These are phyloP conservation scores for Sordariomycetes sp. DNA, from an alignment of 2,329 filamentous ascomycete genomes.

Conservation along the genomic window DNA sequence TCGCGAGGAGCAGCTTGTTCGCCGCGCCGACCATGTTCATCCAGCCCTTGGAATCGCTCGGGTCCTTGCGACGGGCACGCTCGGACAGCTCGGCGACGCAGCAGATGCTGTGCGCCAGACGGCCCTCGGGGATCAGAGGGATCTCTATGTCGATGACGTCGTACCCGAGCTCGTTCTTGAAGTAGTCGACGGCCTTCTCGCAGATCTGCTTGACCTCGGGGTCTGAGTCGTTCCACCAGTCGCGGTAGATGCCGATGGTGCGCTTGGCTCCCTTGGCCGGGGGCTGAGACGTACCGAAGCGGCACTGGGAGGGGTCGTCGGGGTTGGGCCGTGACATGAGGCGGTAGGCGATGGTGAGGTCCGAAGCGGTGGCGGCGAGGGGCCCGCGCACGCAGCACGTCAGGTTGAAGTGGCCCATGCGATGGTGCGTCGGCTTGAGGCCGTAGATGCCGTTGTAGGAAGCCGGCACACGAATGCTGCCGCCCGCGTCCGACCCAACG, in stretches of 20 bases:
- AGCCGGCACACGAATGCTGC: conserved; percentile 64
- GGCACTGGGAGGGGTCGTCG: conserved; percentile 45
- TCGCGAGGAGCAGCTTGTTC: conserved; percentile 61
- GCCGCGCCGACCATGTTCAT: conserved; percentile 50
- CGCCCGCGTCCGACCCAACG: conserved; percentile 68
- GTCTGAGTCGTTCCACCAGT: conserved; percentile 41
- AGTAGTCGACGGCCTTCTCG: conserved; percentile 50
- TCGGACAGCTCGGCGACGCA: conserved; percentile 65
- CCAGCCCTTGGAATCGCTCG: conserved; percentile 31
- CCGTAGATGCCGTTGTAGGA: conserved; percentile 75
- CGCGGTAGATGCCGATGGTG: conserved; percentile 62
- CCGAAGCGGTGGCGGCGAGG: conserved; percentile 64
- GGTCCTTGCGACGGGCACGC: conserved; percentile 29
- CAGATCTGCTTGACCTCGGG: conserved; percentile 53
- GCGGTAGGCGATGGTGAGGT: conserved; percentile 76
- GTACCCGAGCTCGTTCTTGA: conserved; percentile 39
- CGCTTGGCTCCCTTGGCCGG: conserved; percentile 36
- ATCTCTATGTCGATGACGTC: conserved; percentile 51
- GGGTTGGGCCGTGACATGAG: conserved; percentile 68
- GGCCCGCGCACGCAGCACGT: conserved; percentile 61
- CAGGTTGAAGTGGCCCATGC: conserved; percentile 45
- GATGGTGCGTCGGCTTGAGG: conserved; percentile 68
- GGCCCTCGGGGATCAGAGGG: conserved; percentile 59
- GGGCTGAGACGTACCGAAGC: conserved; percentile 51
- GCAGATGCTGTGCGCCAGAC: conserved; percentile 67